Base-by-base conservation (phyloP, 2,329 filamentous ascomycete species). In the Rhinocladiella similis region DNA sequence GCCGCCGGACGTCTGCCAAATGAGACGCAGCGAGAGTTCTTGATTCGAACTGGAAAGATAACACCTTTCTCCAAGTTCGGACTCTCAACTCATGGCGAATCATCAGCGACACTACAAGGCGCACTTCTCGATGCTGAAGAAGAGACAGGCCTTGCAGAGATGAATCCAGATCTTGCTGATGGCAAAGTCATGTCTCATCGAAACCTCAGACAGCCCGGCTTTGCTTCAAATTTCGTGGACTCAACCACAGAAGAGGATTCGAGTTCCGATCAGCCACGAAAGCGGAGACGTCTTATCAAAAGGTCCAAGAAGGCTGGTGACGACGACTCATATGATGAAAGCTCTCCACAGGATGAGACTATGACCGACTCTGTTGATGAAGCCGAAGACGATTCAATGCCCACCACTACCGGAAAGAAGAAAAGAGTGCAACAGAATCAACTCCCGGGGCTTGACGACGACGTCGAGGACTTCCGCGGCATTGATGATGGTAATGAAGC, bases 31-130 rank as follows among this genome's bases (percentile, higher is more conserved):
- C 84, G 92, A 49, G 92, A 96, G 46, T 99, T 89, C 69, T 82
- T 99, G 46, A 94, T 99, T 47, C 86, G 94, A 25, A 99, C 93
- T 0, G 94, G 94, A 59, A 97, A 97, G 74, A 97, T 99, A 64
- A 99, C 94, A 0, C 94, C 94, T 0, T 99, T 99, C 68, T 89
- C 91, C 6, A 89, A 87, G 61, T 83, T 96, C 65, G 85, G 85
- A 22, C 80, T 83, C 13, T 80, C 85, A 1, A 79, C 67, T 20
- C 68, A 79, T 3, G 77, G 83, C 25, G 84, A 82, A 2, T 79
- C 85, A 2, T 80, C 86, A 43, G 87, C 87, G 1, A 87, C 86
- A 57, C 77, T 96, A 14, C 87, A 88, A 10, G 86, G 92, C 67
- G 88, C 87, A 1, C 82, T 96, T 56, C 76, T 92, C 13, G 90